Evolutionary conservation across 768 basidiomycete species (phyloP), one percentile per base, ranked within the genome.

Genomic region (Pleurotus platypus): DNA sequence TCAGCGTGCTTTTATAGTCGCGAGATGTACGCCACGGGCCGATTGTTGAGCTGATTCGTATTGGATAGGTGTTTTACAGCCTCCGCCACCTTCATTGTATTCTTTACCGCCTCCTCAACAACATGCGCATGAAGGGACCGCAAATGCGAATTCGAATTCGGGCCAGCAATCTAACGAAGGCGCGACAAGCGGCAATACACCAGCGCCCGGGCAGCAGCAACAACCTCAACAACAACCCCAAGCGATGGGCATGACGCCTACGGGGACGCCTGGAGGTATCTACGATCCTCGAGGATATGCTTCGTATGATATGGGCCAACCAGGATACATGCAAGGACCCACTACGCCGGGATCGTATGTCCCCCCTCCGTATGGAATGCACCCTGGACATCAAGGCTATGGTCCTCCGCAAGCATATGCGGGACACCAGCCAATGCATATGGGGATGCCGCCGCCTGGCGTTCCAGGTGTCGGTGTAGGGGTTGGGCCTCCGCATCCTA

Each of bases 311-410:
- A 59, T 58, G 18, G 55, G 58, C 13, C 67, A 64, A 45, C 67
- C 38, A 51, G 63, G 58, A n/a, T 57, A 58, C 50, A 55, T 61
- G 46, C 67, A 64, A 35, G 30, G 30, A 6, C 64, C 64, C 8
- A 58, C 62, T 4, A 64, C 64, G 55, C 61, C 51, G 38, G 62
- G 45, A 50, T 47, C 35, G 35, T 53, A 59, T 30, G 53, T 46
- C 5, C 58, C 49, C 3, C 47, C 61, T 30, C 51, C 58, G 35
- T 61, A 56, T 2, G 58, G 13, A 12, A 46, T 46, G 27, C 58
- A 55, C 49, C 16, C 49, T 38, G 48, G n/a, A 11, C 42, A 42
- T 42, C 40, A 45, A 45, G 42, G 42, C 9, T 50, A 60, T 22
- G 53, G 59, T 15, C 59, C 45, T 40, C 49, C 49, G 7, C 47